Base-by-base conservation (phyloP, 2,329 filamentous ascomycete species). In the Neospermospora avenae region DNA sequence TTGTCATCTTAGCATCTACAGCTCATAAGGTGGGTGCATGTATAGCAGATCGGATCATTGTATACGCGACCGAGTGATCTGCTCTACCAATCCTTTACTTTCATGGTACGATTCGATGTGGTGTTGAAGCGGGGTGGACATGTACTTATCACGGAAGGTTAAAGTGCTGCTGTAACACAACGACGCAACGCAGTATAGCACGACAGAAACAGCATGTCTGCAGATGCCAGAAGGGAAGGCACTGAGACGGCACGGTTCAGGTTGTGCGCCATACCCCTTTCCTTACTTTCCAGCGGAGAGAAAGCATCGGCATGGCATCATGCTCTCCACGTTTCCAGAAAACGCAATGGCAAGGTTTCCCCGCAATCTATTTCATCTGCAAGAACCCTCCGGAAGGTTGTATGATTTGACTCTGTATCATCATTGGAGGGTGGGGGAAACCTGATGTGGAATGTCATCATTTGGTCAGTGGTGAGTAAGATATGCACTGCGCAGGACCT, bases 201-300 rank as follows among this genome's bases (percentile, higher is more conserved):
- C 18, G 45, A 49, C 13, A 35, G 11, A 28, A 37, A 20, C 5
- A 34, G 18, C 45, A 18, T 34, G 28, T n/a, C 46, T 37, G 46
- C 46, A 51, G 46, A 31, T 10, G 25, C 45, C n/a, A 24, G 45
- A 48, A 31, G n/a, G 45, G 22, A 22, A 53, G 35, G 41, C 24
- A 31, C n/a, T 31, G 49, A 55, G 55, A 58, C 59, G 49, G 55
- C 59, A 61, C 59, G 55, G 54, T 54, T 61, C 54, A 58, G 55
- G 42, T 61, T 42, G 55, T 52, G 46, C 46, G 35, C 31, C 46
- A 25, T 37, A 3, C 46, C 8, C n/a, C 18, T 34, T 18, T 13
- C 34, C 28, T 51, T 34, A 25, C 25, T 20, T 14, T 4, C 5
- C 14, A 10, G 16, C 16, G 7, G 8, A 18, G 4, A 4, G 39